A percentile compares a stretch with the other conserved stretches of the same genome.
phyloP scores from a whole-genome alignment of 352 stramenopile species.

The Globisporangium heterothallicum region DNA sequence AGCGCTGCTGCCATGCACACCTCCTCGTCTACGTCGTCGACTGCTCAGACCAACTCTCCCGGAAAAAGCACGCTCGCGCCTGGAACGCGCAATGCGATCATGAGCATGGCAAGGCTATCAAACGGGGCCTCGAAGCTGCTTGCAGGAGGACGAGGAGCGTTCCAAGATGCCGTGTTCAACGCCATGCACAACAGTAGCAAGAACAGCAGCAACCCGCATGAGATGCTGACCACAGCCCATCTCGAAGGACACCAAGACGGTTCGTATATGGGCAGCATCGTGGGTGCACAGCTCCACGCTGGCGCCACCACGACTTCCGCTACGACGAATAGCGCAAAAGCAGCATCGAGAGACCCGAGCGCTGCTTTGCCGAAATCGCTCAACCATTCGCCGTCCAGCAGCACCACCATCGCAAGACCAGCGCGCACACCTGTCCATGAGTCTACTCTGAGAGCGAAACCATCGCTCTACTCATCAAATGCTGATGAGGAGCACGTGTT shows the following conservation, averaged over 20 bases:
- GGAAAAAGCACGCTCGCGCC: not conserved
- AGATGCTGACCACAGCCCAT: not conserved
- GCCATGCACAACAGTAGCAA: constrained; percentile 2
- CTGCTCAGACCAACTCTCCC: not conserved
- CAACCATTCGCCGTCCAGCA: too few relatives aligned
- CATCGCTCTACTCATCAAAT: too few relatives aligned
- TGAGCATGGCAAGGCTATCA: constrained; percentile 5
- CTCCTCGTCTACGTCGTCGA: too few relatives aligned
- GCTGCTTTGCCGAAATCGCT: not conserved
- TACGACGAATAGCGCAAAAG: not conserved
- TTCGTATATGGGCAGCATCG: not conserved
- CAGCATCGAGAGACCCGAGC: not conserved
- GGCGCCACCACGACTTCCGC: not conserved
- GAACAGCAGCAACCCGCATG: not conserved
- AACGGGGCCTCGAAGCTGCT: not conserved
- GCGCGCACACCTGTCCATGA: too few relatives aligned
- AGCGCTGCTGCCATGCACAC: not conserved
- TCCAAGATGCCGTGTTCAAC: constrained; percentile 11
- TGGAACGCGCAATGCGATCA: constrained; percentile 8
- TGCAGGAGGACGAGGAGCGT: not conserved
- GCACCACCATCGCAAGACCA: too few relatives aligned
- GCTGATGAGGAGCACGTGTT: too few relatives aligned
- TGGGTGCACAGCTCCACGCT: constrained; percentile 3
- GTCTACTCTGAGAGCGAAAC: too few relatives aligned
- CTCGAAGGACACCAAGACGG: not conserved